Evolutionary conservation across 1,139 yeast genomes (phyloP), one percentile per base, ranked within the genome.

Genomic region (Meyerozyma smithsonii): DNA sequence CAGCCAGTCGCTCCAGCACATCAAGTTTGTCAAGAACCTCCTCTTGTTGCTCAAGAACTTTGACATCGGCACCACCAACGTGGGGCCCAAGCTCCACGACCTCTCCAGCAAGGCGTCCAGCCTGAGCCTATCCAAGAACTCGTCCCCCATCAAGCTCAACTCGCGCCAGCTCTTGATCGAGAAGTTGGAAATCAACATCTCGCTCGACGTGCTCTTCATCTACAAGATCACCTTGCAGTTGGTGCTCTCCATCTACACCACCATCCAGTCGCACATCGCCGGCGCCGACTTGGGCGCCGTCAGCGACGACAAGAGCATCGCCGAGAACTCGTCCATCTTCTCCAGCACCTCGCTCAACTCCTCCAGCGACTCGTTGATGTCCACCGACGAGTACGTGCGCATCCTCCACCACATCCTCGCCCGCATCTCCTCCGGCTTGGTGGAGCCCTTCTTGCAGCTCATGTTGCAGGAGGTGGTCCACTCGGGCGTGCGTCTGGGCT

Each of bases 81-180:
- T 53, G 17, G 48, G 43, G 12, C 7, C 28, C 19, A 23, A 23
- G 20, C 16, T 19, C 11, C 44, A 38, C 5, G 51, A 46, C 2
- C 42, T 44, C n/a, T 35, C 41, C 15, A 38, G 24, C 28, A 48
- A 30, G 34, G 34, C 34, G 10, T 34, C 34, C 20, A 17, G 11
- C 8, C 19, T 33, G 32, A 44, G 39, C 6, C 32, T 14, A 26
- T 35, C 23, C 15, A 30, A 30, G 21, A 47, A 35, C 20, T 48
- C 52, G 14, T 66, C 74, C 12, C 77, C 77, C 11, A 69, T 70
- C 35, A 64, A 64, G 44, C 54, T 71, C 40, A 67, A 58, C 42
- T 65, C 74, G 10, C 62, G 62, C 36, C 77, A 71, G 43, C 56
- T 71, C 37, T 57, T 69, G 36, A 69, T 71, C 30, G 77, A 71